phyloP scores from a whole-genome alignment of 2,329 filamentous ascomycete genomes.

The Pseudogymnoascus sp. region DNA sequence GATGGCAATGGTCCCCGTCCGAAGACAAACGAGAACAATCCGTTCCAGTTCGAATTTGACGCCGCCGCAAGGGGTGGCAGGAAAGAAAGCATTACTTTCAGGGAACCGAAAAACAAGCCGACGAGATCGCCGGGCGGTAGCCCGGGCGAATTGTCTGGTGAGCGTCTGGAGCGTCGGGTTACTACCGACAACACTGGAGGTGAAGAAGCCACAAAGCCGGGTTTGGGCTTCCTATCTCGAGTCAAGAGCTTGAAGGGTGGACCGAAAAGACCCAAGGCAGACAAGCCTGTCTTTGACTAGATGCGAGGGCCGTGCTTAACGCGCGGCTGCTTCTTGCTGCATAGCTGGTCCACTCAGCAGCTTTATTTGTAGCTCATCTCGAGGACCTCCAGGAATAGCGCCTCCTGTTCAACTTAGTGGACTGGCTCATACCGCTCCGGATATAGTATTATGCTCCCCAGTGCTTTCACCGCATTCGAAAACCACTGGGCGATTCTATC shows the following conservation, averaged over 20 bases:
- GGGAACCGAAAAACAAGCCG: slow-evolving; percentile 33
- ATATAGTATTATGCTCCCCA: neutral
- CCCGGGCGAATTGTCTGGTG: slow-evolving; percentile 36
- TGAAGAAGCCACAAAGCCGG: slow-evolving; percentile 34
- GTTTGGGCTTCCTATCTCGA: slow-evolving; percentile 61
- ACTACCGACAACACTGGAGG: slow-evolving; percentile 49
- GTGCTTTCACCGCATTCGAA: neutral
- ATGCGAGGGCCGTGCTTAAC: neutral
- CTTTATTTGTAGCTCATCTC: neutral
- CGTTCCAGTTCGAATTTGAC: slow-evolving; percentile 76
- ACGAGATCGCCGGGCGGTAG: slow-evolving; percentile 52
- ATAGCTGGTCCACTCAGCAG: neutral
- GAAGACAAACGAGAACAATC: slow-evolving; percentile 52
- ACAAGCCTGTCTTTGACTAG: slow-evolving; percentile 1
- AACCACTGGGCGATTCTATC: neutral
- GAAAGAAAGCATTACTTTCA: slow-evolving; percentile 47
- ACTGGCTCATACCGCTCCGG: neutral
- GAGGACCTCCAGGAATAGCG: neutral
- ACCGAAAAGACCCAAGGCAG: slow-evolving; percentile 40
- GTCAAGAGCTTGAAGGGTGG: slow-evolving; percentile 78
- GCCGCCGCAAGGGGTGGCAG: slow-evolving; percentile 39
- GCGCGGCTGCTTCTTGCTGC: neutral
- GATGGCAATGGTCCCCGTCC: slow-evolving; percentile 28
- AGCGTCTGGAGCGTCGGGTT: slow-evolving; percentile 53
- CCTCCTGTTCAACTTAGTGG: neutral